Conservation (phyloP, 164 flowering plant species). For the Chimonanthus praecox region DNA sequence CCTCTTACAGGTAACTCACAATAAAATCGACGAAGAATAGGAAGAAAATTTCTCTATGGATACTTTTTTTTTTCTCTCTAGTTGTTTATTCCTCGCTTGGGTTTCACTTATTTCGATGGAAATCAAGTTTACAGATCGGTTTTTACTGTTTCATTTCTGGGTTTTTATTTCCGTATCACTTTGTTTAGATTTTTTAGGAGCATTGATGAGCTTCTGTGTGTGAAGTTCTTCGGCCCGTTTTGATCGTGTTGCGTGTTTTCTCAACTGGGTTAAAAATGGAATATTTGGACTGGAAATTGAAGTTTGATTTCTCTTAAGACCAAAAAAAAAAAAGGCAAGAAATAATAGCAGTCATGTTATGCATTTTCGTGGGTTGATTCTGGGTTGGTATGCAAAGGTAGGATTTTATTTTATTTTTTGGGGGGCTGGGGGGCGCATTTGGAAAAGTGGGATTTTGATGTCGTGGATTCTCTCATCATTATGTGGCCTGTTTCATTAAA, state of each 20-base stretch:
- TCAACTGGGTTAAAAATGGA: background rate
- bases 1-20: constrained; percentile 35
- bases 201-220: background rate
- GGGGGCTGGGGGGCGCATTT: no score
- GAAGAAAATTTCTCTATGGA: background rate
- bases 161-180: background rate
- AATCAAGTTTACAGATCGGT: background rate
- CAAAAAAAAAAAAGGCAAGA: no score
- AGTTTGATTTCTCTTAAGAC: background rate
- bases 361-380: background rate
- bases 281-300: background rate
- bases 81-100: background rate
- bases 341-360: background rate
- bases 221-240: background rate
- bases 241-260: background rate
- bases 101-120: background rate
- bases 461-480: background rate
- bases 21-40: background rate
- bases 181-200: background rate
- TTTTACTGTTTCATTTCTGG: background rate
- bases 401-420: no score
- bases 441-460: background rate
- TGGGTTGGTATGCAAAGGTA: background rate
- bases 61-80: background rate
- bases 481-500: background rate